Evolutionary conservation across 1,139 yeast genomes (phyloP), one percentile per base, ranked within the genome.

Genomic region (Yamadazyma mexicana): DNA sequence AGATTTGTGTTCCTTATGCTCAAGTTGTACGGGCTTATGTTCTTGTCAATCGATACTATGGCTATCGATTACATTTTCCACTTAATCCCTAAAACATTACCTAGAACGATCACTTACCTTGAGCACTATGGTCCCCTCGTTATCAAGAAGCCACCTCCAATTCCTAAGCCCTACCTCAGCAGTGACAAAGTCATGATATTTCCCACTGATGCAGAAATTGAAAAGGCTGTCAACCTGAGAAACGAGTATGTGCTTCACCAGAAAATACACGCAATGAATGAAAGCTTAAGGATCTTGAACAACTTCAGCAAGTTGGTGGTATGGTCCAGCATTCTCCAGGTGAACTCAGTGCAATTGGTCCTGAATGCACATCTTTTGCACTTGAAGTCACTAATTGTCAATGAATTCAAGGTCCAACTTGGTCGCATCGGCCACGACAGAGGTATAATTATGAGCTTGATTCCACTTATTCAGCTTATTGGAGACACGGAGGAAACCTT

Each of bases 131-230:
- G 51, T 18, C 41, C 45, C 2, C 40, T 44, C 22, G 14, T 43
- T 7, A 35, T 51, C 2, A 39, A 47, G 2, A 46, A 58, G 17
- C 75, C 77, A 20, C 69, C 75, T 3, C 63, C 59, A 7, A 45
- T 69, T 7, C 79, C 79, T 1, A 59, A 57, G 33, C 76, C 77
- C 0, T 72, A 59, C 43, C 51, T 73, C 36, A 68, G 67, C 40
- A 64, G 63, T 2, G 68, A 70, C 32, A 66, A 64, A 34, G 56
- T 53, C 24, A 49, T 73, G 2, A 58, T 59, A 8, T 56, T 61
- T 5, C 79, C 79, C 0, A 58, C 57, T 1, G 58, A 63, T 33
- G 54, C 51, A 33, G 69, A 66, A 40, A 54, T 64, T 2, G 62
- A 59, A 17, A 42, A 47, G 18, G 64, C 56, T 0, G 42, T 64